Conservation (phyloP, 805 yeast species). For the Komagataella pseudopastoris region DNA sequence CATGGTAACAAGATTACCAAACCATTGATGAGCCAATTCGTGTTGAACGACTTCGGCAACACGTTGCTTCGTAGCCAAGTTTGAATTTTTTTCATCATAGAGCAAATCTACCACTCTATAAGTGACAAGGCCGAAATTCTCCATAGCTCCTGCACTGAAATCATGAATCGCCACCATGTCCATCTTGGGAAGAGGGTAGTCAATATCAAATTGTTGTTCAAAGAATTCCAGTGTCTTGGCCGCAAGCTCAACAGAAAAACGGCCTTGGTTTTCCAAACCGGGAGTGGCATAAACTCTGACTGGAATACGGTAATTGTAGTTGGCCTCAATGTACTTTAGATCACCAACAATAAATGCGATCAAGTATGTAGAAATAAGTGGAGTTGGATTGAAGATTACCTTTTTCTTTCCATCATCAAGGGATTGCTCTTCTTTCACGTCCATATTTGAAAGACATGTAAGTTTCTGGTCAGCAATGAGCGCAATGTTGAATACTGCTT, state of each 20-base stretch:
- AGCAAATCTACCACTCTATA: slow-evolving; percentile 67
- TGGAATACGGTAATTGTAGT: slow-evolving; percentile 48
- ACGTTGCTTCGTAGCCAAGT: slow-evolving; percentile 49
- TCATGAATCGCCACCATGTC: slow-evolving; percentile 78
- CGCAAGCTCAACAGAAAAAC: slow-evolving; percentile 61
- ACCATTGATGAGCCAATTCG: slow-evolving; percentile 89
- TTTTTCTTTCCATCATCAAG: slow-evolving; percentile 33
- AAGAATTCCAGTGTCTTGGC: slow-evolving; percentile 65
- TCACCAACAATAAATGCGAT: slow-evolving; percentile 79
- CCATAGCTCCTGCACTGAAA: slow-evolving; percentile 85
- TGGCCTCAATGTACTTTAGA: slow-evolving; percentile 51
- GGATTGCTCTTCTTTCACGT: slow-evolving; percentile 34
- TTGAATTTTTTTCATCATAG: slow-evolving; percentile 58
- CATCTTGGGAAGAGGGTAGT: slow-evolving; percentile 69
- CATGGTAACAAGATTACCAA: slow-evolving; percentile 83
- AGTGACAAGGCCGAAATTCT: slow-evolving; percentile 72
- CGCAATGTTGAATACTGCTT: slow-evolving; percentile 57
- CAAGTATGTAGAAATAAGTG: slow-evolving; percentile 73
- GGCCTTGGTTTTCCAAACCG: slow-evolving; percentile 60
- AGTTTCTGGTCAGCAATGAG: slow-evolving; percentile 41
- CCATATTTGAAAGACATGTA: slow-evolving; percentile 62
- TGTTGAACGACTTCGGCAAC: slow-evolving; percentile 82
- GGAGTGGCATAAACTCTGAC: slow-evolving; percentile 74
- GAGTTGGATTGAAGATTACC: slow-evolving; percentile 61
- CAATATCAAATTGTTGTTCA: slow-evolving; percentile 58